Base-by-base conservation (phyloP, 495 filamentous ascomycete genomes). In the Neurospora sp. region DNA sequence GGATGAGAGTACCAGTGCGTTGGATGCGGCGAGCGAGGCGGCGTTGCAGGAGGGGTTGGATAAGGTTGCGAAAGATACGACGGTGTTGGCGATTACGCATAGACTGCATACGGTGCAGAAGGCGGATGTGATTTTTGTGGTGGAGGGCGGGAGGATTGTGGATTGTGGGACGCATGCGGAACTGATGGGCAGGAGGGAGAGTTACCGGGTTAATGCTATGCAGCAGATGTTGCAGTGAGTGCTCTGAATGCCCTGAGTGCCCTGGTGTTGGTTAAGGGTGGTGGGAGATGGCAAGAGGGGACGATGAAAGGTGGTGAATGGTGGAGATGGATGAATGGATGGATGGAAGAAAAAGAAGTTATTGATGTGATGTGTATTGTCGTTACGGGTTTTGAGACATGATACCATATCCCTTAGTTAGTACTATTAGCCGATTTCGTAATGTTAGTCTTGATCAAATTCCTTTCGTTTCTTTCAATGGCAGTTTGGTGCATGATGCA, bases 1-100 rank as follows among this genome's bases (percentile, higher is more conserved):
- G 68, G 94, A 97, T 75, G 94, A 97, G 78, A 91, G 91, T 7
- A 97, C 93, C 1, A 91, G 89, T 76, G 92, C 93, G 31, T 80
- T 97, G 31, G 94, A 97, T 77, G 87, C 89, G 9, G 87, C 87
- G 53, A 91, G 89, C 72, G 92, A 94, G 77, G 83, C 84, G 37
- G 83, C 90, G 16, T 82, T 97, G 61, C 91, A 96, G 79, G 88
- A 90, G 4, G 89, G 89, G 1, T 83, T 97, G 70, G 89, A 94
- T 45, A 85, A 86, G 71, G 92, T 89, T 75, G 85, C 92, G 1
- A 84, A 85, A 70, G 91, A 90, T 10, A 89, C 91, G 68, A 97
- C 93, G 0, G 93, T 93, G 1, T 89, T 97, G 70, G 91, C 93
- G 27, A 92, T 97, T 44, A 88, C 90, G n/a, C 93, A 97, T 81